Evolutionary conservation across 352 stramenopile genomes (phyloP).

Genomic region (Ophiocytium majus): DNA sequence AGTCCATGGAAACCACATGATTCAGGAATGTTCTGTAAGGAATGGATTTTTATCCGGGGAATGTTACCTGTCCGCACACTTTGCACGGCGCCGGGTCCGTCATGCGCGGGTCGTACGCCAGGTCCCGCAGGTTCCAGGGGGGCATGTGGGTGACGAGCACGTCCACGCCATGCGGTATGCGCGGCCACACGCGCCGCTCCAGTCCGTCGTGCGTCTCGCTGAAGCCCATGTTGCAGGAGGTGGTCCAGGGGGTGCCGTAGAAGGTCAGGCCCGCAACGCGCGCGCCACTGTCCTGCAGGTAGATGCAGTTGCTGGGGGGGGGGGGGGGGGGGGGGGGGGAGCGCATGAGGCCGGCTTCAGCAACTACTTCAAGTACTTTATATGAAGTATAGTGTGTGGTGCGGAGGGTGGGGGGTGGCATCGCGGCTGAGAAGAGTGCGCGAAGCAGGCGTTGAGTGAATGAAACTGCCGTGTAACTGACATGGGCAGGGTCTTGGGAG

Average conservation of each 20-base stretch:
- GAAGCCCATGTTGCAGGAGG: constrained; percentile 54
- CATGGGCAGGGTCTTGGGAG: too few relatives aligned
- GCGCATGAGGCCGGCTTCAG: too few relatives aligned
- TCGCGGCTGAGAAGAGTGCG: too few relatives aligned
- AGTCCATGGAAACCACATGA: too few relatives aligned
- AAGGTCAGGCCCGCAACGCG: constrained; percentile 45
- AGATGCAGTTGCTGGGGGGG: constrained; percentile 43
- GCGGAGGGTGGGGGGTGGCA: too few relatives aligned
- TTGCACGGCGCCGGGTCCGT: constrained; percentile 31
- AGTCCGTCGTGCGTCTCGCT: constrained; percentile 34
- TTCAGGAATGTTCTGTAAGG: too few relatives aligned
- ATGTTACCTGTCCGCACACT: constrained; percentile 38
- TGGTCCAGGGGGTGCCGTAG: constrained; percentile 53
- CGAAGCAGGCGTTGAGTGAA: too few relatives aligned
- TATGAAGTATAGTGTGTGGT: too few relatives aligned
- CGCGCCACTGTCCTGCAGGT: constrained; percentile 45
- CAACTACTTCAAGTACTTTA: too few relatives aligned
- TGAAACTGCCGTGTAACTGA: too few relatives aligned
- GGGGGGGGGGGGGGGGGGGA: too few relatives aligned
- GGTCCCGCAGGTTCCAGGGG: constrained; percentile 47
- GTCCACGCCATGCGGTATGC: constrained; percentile 44
- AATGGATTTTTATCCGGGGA: too few relatives aligned
- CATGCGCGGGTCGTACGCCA: constrained; percentile 41
- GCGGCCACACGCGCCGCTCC: constrained; percentile 38
- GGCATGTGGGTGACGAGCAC: constrained; percentile 54